These are phyloP conservation scores for Xylaria polymorpha DNA, from an alignment of 2,329 filamentous ascomycete genomes.

Conservation along the genomic window DNA sequence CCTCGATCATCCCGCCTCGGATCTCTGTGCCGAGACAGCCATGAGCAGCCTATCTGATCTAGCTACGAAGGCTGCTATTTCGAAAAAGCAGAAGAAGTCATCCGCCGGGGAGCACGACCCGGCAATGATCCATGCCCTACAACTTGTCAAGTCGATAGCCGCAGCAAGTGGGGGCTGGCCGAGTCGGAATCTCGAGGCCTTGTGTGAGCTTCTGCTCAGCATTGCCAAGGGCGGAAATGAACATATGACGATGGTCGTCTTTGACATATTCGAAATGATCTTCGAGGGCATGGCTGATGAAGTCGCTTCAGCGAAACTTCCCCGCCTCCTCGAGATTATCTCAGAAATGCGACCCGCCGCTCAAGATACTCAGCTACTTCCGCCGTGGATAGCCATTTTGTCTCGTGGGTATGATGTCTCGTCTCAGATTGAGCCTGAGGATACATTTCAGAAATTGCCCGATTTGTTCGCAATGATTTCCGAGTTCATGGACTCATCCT, in stretches of 20 bases:
- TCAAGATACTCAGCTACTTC: conserved; percentile 93
- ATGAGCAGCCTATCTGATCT: conserved; percentile 83
- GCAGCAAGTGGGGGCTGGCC: conserved; percentile 93
- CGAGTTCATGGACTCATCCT: conserved; percentile 84
- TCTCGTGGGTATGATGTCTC: conserved; percentile 95
- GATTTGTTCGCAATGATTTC: conserved; percentile 84
- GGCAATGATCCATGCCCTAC: conserved; percentile 87
- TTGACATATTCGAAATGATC: conserved; percentile 97
- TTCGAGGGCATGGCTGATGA: conserved; percentile 92
- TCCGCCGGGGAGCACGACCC: conserved; percentile 76
- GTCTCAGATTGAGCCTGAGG: conserved; percentile 86
- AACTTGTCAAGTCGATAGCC: conserved; percentile 91
- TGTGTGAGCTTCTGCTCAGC: conserved; percentile 88
- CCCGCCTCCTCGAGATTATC: conserved; percentile 89
- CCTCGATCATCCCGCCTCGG: conserved; percentile 91
- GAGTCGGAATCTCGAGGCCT: conserved; percentile 90
- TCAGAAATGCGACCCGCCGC: conserved; percentile 89
- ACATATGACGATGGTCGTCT: conserved; percentile 94
- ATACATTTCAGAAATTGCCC: conserved; percentile 91
- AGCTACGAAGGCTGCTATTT: conserved; percentile 68
- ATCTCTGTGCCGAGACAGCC: conserved; percentile 94
- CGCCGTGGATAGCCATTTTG: conserved; percentile 95
- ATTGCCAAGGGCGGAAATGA: conserved; percentile 93
- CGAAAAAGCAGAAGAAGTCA: conserved; percentile 76
- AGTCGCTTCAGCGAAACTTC: conserved; percentile 87